Conservation (phyloP, 2,329 filamentous ascomycete genomes). For the Pseudogymnoascus sp. region DNA sequence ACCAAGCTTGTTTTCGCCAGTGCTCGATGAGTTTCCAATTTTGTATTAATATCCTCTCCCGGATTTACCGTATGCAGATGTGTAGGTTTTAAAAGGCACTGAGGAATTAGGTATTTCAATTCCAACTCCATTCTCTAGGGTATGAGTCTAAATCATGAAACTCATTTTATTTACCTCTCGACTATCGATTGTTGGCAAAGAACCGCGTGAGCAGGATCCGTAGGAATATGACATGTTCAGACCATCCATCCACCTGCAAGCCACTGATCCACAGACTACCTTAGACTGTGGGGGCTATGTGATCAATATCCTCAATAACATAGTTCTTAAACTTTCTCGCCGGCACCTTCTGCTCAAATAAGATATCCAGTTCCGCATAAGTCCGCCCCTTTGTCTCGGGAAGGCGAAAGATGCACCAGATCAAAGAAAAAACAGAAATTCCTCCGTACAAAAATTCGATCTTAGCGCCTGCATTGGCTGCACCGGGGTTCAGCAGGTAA, state of each 20-base stretch:
- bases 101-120: too few relatives aligned
- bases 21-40: too few relatives aligned
- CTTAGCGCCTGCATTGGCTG: slow-evolving; percentile 24
- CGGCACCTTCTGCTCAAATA: slow-evolving; percentile 31
- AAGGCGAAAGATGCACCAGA: slow-evolving; percentile 32
- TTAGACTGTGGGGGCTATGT: neutral
- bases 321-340: slow-evolving; percentile 22
- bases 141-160: too few relatives aligned
- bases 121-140: too few relatives aligned
- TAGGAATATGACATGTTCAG: neutral
- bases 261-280: neutral
- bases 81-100: too few relatives aligned
- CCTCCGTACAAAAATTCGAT: slow-evolving; percentile 26
- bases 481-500: slow-evolving; percentile 31
- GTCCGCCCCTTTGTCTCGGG: slow-evolving; percentile 36
- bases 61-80: too few relatives aligned
- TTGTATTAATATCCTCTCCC: too few relatives aligned
- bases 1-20: too few relatives aligned
- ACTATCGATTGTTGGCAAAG: too few relatives aligned
- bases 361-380: slow-evolving; percentile 37
- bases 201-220: too few relatives aligned
- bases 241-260: neutral
- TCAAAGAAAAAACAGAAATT: slow-evolving; percentile 26
- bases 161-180: too few relatives aligned
- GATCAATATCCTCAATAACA: neutral